These are phyloP conservation scores for Scedosporium dehoogii DNA, from an alignment of 2,329 filamentous ascomycete species.

Conservation along the genomic window DNA sequence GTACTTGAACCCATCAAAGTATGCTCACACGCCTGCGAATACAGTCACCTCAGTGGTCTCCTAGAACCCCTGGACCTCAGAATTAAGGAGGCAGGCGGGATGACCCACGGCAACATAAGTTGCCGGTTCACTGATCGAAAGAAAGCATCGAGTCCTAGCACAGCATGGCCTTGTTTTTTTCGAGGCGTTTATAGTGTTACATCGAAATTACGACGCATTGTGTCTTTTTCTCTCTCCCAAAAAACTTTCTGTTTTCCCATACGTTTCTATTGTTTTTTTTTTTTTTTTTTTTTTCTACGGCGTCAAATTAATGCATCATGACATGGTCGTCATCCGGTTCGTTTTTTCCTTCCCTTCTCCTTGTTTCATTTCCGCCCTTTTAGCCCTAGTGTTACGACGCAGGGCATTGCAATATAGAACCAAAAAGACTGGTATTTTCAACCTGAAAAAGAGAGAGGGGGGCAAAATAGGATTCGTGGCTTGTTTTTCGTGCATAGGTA, in stretches of 20 bases:
- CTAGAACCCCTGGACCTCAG: constrained; percentile 32
- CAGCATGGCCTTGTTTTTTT: constrained; percentile 9
- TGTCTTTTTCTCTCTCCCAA: constrained; percentile 7
- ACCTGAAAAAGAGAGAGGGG: neutral
- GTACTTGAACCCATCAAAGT: neutral
- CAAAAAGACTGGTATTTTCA: constrained; percentile 1
- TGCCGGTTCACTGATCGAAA: constrained; percentile 18
- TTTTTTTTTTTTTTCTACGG: neutral
- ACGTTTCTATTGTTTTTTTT: neutral
- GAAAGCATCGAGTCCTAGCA: constrained; percentile 32
- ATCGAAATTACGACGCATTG: constrained; percentile 22
- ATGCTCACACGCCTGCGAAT: neutral
- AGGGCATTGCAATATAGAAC: neutral
- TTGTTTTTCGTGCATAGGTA: neutral
- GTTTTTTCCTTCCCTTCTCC: neutral
- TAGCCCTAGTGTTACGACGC: neutral
- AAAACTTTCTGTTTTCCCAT: constrained; percentile 8
- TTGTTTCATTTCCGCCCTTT: neutral
- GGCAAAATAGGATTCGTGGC: neutral
- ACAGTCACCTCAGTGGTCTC: constrained; percentile 37
- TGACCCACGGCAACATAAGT: neutral
- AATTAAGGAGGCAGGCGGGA: constrained; percentile 18
- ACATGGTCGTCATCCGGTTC: neutral
- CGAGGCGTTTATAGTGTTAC: constrained; percentile 25
- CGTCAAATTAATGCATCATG: neutral